A percentile compares a stretch with the other conserved stretches of the same genome.
Evolutionary conservation across 169 alveolate genomes (phyloP).

Genomic region (Babesia sp.): DNA sequence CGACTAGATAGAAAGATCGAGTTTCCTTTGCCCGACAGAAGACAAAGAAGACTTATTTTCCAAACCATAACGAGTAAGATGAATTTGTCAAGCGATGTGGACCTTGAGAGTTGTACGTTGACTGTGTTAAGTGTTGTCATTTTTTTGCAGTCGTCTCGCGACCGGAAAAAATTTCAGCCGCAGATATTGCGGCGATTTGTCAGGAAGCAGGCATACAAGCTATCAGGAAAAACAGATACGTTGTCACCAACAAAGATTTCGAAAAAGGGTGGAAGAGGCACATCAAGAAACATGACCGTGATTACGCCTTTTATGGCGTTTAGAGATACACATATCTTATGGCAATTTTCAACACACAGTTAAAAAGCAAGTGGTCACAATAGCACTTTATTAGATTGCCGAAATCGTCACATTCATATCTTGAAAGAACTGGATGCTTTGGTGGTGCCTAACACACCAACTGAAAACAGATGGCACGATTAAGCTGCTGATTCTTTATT

Average conservation of each 20-base stretch:
- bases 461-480: no score
- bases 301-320: slow-evolving; percentile 90
- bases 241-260: slow-evolving; percentile 93
- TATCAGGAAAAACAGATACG: slow-evolving; percentile 96
- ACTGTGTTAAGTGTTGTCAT: background rate
- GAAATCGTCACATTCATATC: background rate
- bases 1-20: slow-evolving; percentile 97
- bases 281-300: slow-evolving; percentile 92
- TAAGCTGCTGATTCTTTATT: no score
- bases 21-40: slow-evolving; percentile 97
- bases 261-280: slow-evolving; percentile 96
- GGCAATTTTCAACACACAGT: no score
- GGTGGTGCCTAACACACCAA: background rate
- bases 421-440: background rate
- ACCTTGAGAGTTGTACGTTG: slow-evolving; percentile 90
- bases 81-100: slow-evolving; percentile 97
- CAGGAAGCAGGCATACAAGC: slow-evolving; percentile 99
- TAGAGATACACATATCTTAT: slow-evolving; percentile 48
- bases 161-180: slow-evolving; percentile 97
- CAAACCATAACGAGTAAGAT: slow-evolving; percentile 96
- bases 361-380: no score
- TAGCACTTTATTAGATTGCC: no score
- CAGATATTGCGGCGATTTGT: slow-evolving; percentile 98
- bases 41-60: slow-evolving; percentile 92
- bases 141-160: slow-evolving; percentile 86